Base-by-base conservation (phyloP, 2,329 filamentous ascomycete genomes). In the Xylaria sp. region DNA sequence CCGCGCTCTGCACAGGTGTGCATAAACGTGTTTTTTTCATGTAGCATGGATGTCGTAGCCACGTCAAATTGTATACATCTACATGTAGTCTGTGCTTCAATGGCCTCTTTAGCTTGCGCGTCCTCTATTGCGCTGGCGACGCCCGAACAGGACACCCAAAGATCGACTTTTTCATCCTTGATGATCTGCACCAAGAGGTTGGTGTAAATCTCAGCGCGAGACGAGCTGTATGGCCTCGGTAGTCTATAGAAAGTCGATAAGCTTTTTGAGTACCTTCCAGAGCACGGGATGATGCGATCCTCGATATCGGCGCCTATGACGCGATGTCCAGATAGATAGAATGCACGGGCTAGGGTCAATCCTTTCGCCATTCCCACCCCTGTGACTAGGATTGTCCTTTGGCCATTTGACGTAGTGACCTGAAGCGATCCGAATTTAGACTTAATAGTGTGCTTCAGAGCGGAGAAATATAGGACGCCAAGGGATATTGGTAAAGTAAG, bases 141-240 rank as follows among this genome's bases (percentile, higher is more conserved):
- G n/a, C 86, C 87, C 0, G 89, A 91, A 68, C 89, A 91, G 19
- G 86, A 87, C 3, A 93, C 85, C 90, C 90, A 93, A 3, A 93
- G 75, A 58, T 91, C 84, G 4, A 91, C 82, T 0, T 81, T 78
- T 64, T 93, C 88, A 0, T 76, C 72, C 5, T 79, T 71, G 40
- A 92, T 80, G 25, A 92, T 81, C 8, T 84, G 75, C 1, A 90
- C 72, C 3, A 93, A 73, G 0, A 78, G 77, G 13, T 80, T 75
- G 13, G 85, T 79, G 68, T 93, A 92, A 1, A 75, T 74, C 17
- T 80, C 77, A 4, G 78, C 61, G n/a, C 64, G 58, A 10, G 58
- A 51, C 0, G 54, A 52, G 15, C 19, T 11, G 17, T 70, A 63
- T 56, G 75, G 66, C 54, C 72, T 74, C 67, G 78, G 71, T 4